A percentile compares a stretch with the other conserved stretches of the same genome.
These are phyloP conservation scores for Oenanthe javanica DNA, from an alignment of 140 eudicot genomes.

Conservation along the genomic window DNA sequence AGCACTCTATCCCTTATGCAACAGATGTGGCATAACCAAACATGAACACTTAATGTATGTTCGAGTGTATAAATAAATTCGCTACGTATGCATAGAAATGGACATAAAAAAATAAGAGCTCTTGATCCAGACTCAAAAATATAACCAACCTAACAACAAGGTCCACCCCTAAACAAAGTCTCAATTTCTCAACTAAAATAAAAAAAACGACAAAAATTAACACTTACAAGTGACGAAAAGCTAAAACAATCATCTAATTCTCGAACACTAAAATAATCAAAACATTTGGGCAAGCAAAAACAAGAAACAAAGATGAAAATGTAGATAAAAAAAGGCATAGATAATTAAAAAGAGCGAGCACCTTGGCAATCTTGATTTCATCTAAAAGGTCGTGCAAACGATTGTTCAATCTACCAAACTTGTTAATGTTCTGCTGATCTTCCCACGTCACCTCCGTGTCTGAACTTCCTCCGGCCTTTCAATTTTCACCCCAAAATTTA, in stretches of 20 bases:
- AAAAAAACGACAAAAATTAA: background rate
- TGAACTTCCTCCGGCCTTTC: constrained; percentile 51
- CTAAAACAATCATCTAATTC: background rate
- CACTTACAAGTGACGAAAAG: background rate
- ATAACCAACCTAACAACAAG: background rate
- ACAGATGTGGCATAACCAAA: no score
- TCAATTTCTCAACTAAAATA: background rate
- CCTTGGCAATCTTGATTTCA: constrained; percentile 84
- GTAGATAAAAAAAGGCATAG: no score
- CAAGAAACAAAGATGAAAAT: no score
- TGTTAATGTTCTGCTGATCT: constrained; percentile 93
- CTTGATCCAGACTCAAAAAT: background rate
- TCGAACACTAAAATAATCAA: background rate
- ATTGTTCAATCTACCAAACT: constrained; percentile 77
- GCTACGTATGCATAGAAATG: background rate
- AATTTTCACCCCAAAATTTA: background rate
- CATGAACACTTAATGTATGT: background rate
- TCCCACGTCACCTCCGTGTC: constrained; percentile 91
- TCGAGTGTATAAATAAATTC: background rate
- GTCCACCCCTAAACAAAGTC: background rate
- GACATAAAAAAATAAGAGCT: background rate
- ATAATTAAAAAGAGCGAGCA: background rate
- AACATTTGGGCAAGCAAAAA: background rate
- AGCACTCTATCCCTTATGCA: no score
- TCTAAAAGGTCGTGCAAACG: constrained; percentile 79